Base-by-base conservation (phyloP, 768 basidiomycete species). In the Cantharellus anzutake region DNA sequence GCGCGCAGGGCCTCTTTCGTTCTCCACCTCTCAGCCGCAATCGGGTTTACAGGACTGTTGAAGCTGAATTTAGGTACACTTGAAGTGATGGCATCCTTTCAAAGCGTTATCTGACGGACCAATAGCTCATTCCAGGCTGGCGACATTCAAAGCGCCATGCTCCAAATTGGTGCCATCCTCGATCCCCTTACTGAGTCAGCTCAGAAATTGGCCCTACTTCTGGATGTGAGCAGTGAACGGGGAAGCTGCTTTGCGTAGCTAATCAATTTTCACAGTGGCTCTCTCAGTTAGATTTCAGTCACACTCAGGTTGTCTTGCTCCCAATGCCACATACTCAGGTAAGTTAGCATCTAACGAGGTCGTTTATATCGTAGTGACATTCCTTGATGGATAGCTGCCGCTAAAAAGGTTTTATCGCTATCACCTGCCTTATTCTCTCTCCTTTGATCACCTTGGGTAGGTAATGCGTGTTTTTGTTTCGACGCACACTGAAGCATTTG, bases 391-490 rank as follows among this genome's bases (percentile, higher is more conserved):
- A 34, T 39, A 96, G 86, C 73, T 96, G 37, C 91, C 92, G 0
- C 71, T 98, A 50, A 97, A 96, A 69, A 79, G 84, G 16, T 98
- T 97, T 74, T 98, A 96, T 68, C 83, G 86, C 4, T 89, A 83
- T 67, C 82, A 80, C 58, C 71, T 91, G 3, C 67, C 73, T 2
- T 75, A 81, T 2, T 68, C 71, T 2, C 71, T 84, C 11, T 60
- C 68, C 0, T 97, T 90, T 67, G 80, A 88, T 62, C 71, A 77
- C 16, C 69, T 78, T 42, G 86, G 89, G 88, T 91, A 67, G 51
- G 80, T 70, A 4, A 4, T 35, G 16, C 11, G 11, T 7, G 16
- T 40, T 42, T 16, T 41, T 57, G 42, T 38, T 14, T 5, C 38
- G 38, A 57, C 38, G 40, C 34, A 39, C 38, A 41, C 14, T 14